phyloP scores from a whole-genome alignment of 495 filamentous ascomycete species.

The Friedmanniomyces endolithicus region DNA sequence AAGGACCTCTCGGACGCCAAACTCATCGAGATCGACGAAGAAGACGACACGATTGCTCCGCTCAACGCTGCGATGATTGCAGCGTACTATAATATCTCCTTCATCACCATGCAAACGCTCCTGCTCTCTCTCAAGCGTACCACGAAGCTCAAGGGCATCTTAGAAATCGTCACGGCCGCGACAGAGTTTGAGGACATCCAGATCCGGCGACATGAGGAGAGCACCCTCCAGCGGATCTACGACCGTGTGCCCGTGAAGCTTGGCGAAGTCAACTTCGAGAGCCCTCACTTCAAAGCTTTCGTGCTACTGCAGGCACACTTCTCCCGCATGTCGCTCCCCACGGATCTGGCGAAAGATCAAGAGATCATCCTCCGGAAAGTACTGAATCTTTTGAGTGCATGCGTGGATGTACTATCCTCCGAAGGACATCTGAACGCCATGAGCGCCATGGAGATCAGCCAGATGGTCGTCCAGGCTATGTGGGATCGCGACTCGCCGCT shows the following conservation, averaged over 20 bases:
- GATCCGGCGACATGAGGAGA: conserved; percentile 86
- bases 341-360: conserved; percentile 95
- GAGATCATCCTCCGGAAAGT: conserved; percentile 77
- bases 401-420: conserved; percentile 88
- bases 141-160: conserved; percentile 87
- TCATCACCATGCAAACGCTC: conserved; percentile 99
- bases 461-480: conserved; percentile 98
- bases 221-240: conserved; percentile 81
- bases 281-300: conserved; percentile 96
- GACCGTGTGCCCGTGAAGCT: conserved; percentile 92
- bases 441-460: conserved; percentile 98
- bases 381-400: conserved; percentile 76
- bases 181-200: conserved; percentile 94
- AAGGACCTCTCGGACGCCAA: conserved; percentile 87
- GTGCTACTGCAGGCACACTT: conserved; percentile 95
- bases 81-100: conserved; percentile 98
- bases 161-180: conserved; percentile 94
- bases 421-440: conserved; percentile 94
- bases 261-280: conserved; percentile 74
- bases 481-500: conserved; percentile 96
- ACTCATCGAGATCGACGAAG: conserved; percentile 93
- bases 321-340: conserved; percentile 87
- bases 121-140: conserved; percentile 79
- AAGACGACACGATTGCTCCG: conserved; percentile 80
- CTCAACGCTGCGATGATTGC: conserved; percentile 96